Evolutionary conservation across 2,329 filamentous ascomycete genomes (phyloP).

Genomic region (Colletotrichum echinochloae): DNA sequence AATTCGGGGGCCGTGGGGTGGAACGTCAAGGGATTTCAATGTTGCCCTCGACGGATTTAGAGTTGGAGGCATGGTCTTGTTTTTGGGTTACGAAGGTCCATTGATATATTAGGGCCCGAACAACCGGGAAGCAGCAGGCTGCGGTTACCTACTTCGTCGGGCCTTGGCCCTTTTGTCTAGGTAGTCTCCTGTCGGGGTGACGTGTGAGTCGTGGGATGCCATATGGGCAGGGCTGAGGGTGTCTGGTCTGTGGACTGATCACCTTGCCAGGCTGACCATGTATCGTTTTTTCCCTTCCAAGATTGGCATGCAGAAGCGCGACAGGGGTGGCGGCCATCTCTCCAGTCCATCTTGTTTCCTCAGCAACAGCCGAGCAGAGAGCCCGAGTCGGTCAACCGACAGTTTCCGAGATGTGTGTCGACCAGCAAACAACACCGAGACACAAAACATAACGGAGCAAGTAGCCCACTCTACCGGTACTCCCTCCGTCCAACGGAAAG

Average conservation of each 20-base stretch:
- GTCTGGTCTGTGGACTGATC: background rate
- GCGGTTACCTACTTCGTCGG: background rate
- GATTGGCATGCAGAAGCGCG: background rate
- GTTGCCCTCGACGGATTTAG: too few relatives aligned
- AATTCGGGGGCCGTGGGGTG: too few relatives aligned
- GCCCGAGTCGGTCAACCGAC: background rate
- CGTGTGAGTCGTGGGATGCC: background rate
- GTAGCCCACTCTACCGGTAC: too few relatives aligned
- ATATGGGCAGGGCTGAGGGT: background rate
- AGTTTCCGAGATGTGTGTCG: too few relatives aligned
- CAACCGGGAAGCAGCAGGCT: background rate
- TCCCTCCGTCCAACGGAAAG: too few relatives aligned
- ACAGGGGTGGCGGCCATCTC: background rate
- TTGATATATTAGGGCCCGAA: background rate
- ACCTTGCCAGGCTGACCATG: background rate
- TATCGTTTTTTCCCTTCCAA: too few relatives aligned
- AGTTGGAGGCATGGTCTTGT: too few relatives aligned
- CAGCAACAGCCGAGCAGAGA: background rate
- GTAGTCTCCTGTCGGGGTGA: background rate
- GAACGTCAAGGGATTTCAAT: too few relatives aligned
- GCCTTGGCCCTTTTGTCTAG: background rate
- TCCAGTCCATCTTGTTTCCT: background rate
- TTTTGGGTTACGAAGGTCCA: background rate
- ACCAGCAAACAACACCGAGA: too few relatives aligned
- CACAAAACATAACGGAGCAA: too few relatives aligned